Evolutionary conservation across 805 yeast genomes (phyloP).

Genomic region (Metschnikowia peoriensis): DNA sequence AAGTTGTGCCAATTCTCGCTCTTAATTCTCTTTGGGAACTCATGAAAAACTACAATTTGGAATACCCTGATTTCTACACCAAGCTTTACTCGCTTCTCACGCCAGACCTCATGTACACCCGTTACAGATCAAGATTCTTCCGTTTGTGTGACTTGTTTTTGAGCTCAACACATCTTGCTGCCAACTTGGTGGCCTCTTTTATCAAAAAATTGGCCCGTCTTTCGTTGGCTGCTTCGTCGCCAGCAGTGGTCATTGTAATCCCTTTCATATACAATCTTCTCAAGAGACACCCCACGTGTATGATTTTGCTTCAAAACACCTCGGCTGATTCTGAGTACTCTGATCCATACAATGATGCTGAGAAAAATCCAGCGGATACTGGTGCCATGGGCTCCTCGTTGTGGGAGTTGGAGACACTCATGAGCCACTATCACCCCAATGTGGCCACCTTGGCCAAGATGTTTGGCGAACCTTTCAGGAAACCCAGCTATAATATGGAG

Average conservation of each 20-base stretch:
- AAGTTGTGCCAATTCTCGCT: constrained; percentile 68
- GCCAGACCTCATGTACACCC: constrained; percentile 69
- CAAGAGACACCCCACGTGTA: constrained; percentile 92
- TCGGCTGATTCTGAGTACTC: constrained; percentile 23
- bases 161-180: constrained; percentile 83
- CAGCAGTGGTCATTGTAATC: constrained; percentile 80
- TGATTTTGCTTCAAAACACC: constrained; percentile 74
- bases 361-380: constrained; percentile 73
- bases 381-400: constrained; percentile 80
- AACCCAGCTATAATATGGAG: constrained; percentile 83
- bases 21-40: constrained; percentile 84
- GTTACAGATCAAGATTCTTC: constrained; percentile 82
- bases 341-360: constrained; percentile 69
- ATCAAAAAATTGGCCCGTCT: constrained; percentile 78
- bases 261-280: constrained; percentile 91
- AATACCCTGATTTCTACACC: constrained; percentile 84
- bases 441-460: constrained; percentile 89
- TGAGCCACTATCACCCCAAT: constrained; percentile 91
- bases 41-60: constrained; percentile 78
- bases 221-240: constrained; percentile 75
- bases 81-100: constrained; percentile 81
- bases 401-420: constrained; percentile 85
- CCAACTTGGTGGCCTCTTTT: constrained; percentile 82
- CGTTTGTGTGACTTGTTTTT: constrained; percentile 83
- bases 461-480: constrained; percentile 85